Evolutionary conservation across 345 rosid genomes (phyloP).

Genomic region (Lepidium sativum): DNA sequence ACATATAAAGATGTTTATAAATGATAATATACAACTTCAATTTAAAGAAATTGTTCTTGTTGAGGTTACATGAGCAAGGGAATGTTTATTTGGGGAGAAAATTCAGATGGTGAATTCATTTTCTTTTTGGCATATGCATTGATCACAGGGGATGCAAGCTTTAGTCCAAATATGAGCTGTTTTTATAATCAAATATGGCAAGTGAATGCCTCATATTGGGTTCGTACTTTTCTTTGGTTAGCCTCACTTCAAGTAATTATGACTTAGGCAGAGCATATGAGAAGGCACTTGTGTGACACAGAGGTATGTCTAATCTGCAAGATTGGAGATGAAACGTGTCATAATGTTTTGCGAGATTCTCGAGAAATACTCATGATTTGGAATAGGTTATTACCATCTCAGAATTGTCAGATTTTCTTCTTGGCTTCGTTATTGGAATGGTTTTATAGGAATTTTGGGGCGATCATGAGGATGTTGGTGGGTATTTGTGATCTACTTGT

Average conservation of each 20-base stretch:
- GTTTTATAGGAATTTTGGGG: too few species aligned
- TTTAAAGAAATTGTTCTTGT: neutral
- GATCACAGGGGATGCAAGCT: neutral
- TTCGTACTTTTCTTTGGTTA: neutral
- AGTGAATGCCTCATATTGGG: neutral
- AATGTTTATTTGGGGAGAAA: neutral
- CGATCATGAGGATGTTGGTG: too few species aligned
- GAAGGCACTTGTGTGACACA: neutral
- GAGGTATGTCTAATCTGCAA: neutral
- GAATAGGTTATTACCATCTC: neutral
- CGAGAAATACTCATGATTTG: neutral
- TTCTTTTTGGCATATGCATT: neutral
- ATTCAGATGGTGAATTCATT: neutral
- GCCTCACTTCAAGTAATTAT: neutral
- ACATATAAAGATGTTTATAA: too few species aligned
- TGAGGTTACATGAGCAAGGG: neutral
- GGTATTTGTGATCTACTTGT: too few species aligned
- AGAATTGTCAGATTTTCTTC: too few species aligned
- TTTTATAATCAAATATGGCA: neutral
- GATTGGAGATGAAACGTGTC: neutral
- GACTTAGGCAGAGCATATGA: neutral
- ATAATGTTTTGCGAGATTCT: neutral
- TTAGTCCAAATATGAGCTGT: neutral
- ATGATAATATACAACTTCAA: neutral
- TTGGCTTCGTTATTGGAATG: too few species aligned